phyloP scores from a whole-genome alignment of 1,139 yeast genomes.

The Groenewaldozyma sp. region DNA sequence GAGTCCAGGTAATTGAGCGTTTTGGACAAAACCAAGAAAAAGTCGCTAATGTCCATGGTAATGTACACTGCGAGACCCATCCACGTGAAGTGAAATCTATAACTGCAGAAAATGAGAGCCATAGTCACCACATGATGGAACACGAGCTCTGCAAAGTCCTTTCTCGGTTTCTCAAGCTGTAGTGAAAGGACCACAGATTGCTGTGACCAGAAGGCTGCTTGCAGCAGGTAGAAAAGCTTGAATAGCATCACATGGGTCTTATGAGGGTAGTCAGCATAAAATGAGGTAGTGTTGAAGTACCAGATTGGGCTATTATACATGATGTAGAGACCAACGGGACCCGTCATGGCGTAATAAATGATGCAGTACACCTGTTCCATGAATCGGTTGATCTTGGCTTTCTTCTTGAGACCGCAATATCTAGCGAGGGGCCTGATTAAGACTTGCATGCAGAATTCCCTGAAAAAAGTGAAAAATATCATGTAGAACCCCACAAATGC shows the following conservation, averaged over 20 bases:
- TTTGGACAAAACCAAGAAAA: slow-evolving; percentile 77
- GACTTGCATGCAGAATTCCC: slow-evolving; percentile 86
- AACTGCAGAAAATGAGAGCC: slow-evolving; percentile 80
- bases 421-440: slow-evolving; percentile 64
- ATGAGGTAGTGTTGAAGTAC: slow-evolving; percentile 77
- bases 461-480: slow-evolving; percentile 76
- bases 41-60: slow-evolving; percentile 94
- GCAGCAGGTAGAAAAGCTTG: slow-evolving; percentile 78
- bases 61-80: slow-evolving; percentile 87
- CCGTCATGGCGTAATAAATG: slow-evolving; percentile 69
- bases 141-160: slow-evolving; percentile 83
- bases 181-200: slow-evolving; percentile 75
- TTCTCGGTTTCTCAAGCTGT: slow-evolving; percentile 90
- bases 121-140: slow-evolving; percentile 91
- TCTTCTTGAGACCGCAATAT: slow-evolving; percentile 43
- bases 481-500: slow-evolving; percentile 72
- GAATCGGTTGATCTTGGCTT: slow-evolving; percentile 63
- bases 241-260: slow-evolving; percentile 58
- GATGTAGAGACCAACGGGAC: slow-evolving; percentile 82
- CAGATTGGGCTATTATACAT: slow-evolving; percentile 79
- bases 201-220: slow-evolving; percentile 97
- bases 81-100: slow-evolving; percentile 92
- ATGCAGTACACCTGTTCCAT: slow-evolving; percentile 89
- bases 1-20: slow-evolving; percentile 77
- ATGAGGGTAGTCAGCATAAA: slow-evolving; percentile 80